Base-by-base conservation (phyloP, 192 early-diverging fungal genomes). In the Coemansia sp. region DNA sequence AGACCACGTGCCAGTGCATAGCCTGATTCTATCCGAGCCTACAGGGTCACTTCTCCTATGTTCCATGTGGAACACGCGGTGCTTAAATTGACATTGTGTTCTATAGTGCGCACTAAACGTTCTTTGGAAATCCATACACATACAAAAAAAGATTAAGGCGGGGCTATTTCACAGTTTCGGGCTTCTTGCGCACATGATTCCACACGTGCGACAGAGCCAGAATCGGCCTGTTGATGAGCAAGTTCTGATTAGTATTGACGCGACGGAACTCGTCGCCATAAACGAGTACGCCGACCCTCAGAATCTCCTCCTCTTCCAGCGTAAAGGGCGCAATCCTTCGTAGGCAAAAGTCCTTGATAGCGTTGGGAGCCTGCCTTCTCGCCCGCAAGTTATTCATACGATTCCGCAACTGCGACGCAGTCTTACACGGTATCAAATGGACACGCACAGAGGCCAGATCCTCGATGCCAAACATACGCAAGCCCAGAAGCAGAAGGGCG, bases 381-480 rank as follows among this genome's bases (percentile, higher is more conserved):
- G 79, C 74, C 29, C 75, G 71, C 61, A 79, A 59, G 59, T 86
- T 86, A 27, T 75, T 79, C 55, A 80, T 72, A 23, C 85, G 76
- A 57, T 80, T 85, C n/a, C 81, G 71, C 55, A 86, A 45, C 77
- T 86, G 85, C 68, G 73, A 62, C 27, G 72, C 80, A 0, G 85
- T 82, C 68, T 85, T 86, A 64, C 80, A 83, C 2, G 85, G 85
- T 64, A 86, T 53, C 57, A 82, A 50, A 37, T 86, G 82, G 44
- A 68, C 84, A 10, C 79, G 80, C 34, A 86, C 78, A 12, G 79
- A 76, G 5, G 70, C 71, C 25, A 75, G 62, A 39, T 86, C 79
- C 14, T 86, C 85, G 34, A 66, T 50, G 1, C 85, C 85, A 68
- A 86, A 86, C 65, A 77, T 62, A 46, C 77, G 71, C 64, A 86